Percentiles rank a stretch among this genome's conserved stretches.
phyloP scores from a whole-genome alignment of 2,329 filamentous ascomycete genomes.

The Teratosphaeria viscida region DNA sequence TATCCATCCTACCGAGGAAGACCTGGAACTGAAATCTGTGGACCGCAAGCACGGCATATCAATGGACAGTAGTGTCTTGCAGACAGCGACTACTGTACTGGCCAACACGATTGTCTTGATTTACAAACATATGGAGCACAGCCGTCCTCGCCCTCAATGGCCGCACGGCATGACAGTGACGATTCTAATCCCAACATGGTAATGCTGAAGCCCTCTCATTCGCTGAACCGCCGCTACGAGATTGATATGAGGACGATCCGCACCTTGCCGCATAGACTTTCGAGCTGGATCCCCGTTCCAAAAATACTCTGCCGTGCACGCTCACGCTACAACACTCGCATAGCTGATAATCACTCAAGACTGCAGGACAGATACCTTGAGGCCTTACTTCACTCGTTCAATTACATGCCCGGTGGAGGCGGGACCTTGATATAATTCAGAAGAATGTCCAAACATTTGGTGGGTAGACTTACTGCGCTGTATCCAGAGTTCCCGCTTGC shows the following conservation, averaged over 20 bases:
- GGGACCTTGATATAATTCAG: conserved; percentile 31
- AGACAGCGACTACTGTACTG: background rate
- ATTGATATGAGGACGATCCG: background rate
- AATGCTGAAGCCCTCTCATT: background rate
- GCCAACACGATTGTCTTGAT: background rate
- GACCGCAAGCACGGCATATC: background rate
- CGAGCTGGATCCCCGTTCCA: background rate
- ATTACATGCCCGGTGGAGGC: conserved; percentile 40
- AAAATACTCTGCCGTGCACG: background rate
- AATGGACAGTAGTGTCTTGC: background rate
- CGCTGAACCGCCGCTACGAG: background rate
- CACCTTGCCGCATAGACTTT: background rate
- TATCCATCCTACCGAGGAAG: background rate
- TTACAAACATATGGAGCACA: background rate
- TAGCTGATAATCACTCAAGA: background rate
- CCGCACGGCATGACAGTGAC: background rate
- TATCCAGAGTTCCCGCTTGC: conserved; percentile 50
- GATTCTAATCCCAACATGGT: background rate
- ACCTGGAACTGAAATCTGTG: too few relatives aligned
- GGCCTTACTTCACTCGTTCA: background rate
- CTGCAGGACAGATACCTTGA: too few relatives aligned
- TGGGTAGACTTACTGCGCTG: conserved; percentile 46
- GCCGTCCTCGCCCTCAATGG: background rate
- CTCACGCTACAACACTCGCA: background rate
- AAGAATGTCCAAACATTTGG: background rate